phyloP scores from a whole-genome alignment of 768 basidiomycete species.

The Psilocybe tampanensis region DNA sequence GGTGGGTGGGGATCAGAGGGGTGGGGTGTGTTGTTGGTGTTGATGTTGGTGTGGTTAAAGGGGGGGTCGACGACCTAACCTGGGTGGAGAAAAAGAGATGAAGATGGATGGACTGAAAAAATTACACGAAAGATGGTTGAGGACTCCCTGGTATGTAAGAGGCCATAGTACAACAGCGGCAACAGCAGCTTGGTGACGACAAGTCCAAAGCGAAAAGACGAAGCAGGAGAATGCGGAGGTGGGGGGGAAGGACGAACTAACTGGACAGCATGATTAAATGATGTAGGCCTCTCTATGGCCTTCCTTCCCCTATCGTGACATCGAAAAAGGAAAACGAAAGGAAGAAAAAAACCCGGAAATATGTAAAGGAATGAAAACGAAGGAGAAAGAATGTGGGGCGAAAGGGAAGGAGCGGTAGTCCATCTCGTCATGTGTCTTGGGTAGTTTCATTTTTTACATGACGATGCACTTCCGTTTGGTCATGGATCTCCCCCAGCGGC shows the following conservation, averaged over 20 bases:
- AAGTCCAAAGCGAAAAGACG: slow-evolving; percentile 11
- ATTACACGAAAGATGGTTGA: not conserved
- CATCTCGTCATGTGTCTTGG: too few species aligned
- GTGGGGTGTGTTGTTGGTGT: too few species aligned
- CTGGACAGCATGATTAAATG: not conserved
- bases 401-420: not conserved
- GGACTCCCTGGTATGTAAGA: slow-evolving; percentile 2
- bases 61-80: too few species aligned
- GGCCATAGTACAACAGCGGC: slow-evolving; percentile 24
- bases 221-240: slow-evolving; percentile 4
- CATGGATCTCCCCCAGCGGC: slow-evolving; percentile 73
- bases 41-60: not conserved
- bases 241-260: slow-evolving; percentile 5
- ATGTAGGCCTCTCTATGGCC: not conserved
- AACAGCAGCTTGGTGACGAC: slow-evolving; percentile 14
- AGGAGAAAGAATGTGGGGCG: not conserved
- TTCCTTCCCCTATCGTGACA: not conserved
- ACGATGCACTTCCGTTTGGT: slow-evolving; percentile 76
- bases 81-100: not conserved
- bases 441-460: slow-evolving; percentile 26
- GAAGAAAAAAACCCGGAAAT: too few species aligned
- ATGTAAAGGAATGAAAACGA: not conserved
- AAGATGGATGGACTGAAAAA: not conserved
- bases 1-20: not conserved
- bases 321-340: not conserved